These are phyloP conservation scores for Rhizopus sp. DNA, from an alignment of 371 early-diverging fungal genomes.

Conservation along the genomic window DNA sequence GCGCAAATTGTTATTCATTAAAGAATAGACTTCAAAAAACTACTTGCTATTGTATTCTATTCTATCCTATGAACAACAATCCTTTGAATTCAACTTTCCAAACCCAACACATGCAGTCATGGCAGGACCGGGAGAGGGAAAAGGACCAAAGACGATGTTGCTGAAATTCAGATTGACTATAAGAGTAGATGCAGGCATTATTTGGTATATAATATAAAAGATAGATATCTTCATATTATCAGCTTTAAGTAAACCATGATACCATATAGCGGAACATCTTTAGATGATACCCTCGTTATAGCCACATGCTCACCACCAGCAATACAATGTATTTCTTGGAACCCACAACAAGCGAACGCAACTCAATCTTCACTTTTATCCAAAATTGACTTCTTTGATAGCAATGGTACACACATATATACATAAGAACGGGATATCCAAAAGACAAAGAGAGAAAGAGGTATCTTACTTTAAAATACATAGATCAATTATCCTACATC, in stretches of 20 bases:
- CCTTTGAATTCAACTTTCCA: constrained; percentile 49
- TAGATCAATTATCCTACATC: constrained; percentile 33
- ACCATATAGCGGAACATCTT: constrained; percentile 35
- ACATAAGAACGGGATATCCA: too few species aligned
- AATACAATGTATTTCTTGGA: constrained; percentile 54
- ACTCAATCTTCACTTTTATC: constrained; percentile 41
- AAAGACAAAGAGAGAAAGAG: background rate
- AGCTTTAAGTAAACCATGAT: background rate
- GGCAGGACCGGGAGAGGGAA: constrained; percentile 54
- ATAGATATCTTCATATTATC: background rate
- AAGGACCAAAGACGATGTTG: constrained; percentile 43
- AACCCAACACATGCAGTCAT: constrained; percentile 52
- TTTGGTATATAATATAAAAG: constrained; percentile 32
- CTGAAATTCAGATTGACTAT: constrained; percentile 49
- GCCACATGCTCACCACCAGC: constrained; percentile 47
- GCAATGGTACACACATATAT: constrained; percentile 8
- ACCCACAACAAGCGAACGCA: constrained; percentile 44
- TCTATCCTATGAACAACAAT: constrained; percentile 42
- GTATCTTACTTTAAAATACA: background rate
- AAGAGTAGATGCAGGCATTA: constrained; percentile 50
- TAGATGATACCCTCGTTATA: constrained; percentile 47
- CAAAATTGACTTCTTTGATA: constrained; percentile 32
- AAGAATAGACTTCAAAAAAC: constrained; percentile 39
- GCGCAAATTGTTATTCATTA: background rate
- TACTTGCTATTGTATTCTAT: constrained; percentile 49